Base-by-base conservation (phyloP, 2,329 filamentous ascomycete genomes). In the Eutypa lata region DNA sequence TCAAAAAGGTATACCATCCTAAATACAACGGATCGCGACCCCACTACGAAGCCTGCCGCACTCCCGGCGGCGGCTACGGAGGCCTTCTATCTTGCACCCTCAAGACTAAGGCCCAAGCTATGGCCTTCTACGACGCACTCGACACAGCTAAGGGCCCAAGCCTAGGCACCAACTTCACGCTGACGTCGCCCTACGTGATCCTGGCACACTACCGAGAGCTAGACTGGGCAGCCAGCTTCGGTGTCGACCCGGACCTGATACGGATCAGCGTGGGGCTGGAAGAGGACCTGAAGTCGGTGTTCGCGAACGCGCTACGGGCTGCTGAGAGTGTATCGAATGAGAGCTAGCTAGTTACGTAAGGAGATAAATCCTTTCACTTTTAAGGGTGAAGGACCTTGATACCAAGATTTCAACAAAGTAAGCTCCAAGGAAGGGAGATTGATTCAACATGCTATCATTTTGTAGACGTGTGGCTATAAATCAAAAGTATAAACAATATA, bases 101-200 rank as follows among this genome's bases (percentile, higher is more conserved):
- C 65, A 75, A 89, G 61, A 78, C 78, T 2, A 83, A 80, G 52
- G 76, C 79, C 28, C 86, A 92, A 57, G 90, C 93, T 1, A 76
- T 90, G 50, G 81, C 83, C 1, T 97, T 97, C 69, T 97, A 88
- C 71, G 91, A 99, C 71, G 80, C 82, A 13, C 75, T 99, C 16
- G 85, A 95, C 57, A 94, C 91, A 1, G 86, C 91, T 38, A 99
- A 99, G 71, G 94, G 94, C 0, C 94, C 94, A 0, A 97, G 91
- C 71, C 76, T 99, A 48, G 94, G 94, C 2, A 97, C 94, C 1
- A 99, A 99, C 71, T 99, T 99, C 68, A 97, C 94, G 0, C 76
- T 99, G 37, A 88, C 88, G 53, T 96, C 88, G 47, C 94, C 94
- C 0, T 99, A 96, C 69, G 91, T 94, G 21, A 76, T 99, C 33